These are phyloP conservation scores for Aspergillus ellipticus DNA, from an alignment of 495 filamentous ascomycete species.

Conservation along the genomic window DNA sequence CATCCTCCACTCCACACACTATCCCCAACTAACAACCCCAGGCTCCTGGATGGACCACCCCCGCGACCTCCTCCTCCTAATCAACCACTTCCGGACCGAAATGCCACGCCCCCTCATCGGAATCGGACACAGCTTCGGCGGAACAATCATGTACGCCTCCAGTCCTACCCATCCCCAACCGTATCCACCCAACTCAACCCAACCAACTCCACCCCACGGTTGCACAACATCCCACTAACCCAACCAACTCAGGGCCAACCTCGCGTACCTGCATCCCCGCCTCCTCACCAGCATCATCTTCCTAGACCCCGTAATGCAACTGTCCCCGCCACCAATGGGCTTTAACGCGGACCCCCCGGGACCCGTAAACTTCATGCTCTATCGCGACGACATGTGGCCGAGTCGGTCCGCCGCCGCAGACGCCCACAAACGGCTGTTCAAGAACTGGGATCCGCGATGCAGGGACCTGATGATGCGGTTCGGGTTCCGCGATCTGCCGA, in stretches of 20 bases:
- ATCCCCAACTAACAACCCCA: not conserved
- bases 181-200: too few species aligned
- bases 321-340: not conserved
- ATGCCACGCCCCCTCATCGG: conserved; percentile 62
- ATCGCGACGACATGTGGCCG: not conserved
- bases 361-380: not conserved
- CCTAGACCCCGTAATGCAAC: not conserved
- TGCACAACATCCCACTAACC: not conserved
- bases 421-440: not conserved
- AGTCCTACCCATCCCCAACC: too few species aligned
- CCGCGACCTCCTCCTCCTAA: conserved; percentile 70
- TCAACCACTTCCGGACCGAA: conserved; percentile 66
- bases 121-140: conserved; percentile 43
- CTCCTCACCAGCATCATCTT: not conserved
- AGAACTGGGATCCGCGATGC: not conserved
- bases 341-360: not conserved
- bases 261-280: not conserved
- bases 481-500: not conserved
- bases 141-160: not conserved
- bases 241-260: not conserved
- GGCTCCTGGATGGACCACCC: conserved; percentile 51
- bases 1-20: too few species aligned
- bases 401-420: not conserved
- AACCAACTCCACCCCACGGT: too few species aligned
- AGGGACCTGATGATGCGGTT: not conserved